Percentiles rank a stretch among this genome's conserved stretches.
phyloP scores from a whole-genome alignment of 129 eudicot genomes.

The Erigeron canadensis region DNA sequence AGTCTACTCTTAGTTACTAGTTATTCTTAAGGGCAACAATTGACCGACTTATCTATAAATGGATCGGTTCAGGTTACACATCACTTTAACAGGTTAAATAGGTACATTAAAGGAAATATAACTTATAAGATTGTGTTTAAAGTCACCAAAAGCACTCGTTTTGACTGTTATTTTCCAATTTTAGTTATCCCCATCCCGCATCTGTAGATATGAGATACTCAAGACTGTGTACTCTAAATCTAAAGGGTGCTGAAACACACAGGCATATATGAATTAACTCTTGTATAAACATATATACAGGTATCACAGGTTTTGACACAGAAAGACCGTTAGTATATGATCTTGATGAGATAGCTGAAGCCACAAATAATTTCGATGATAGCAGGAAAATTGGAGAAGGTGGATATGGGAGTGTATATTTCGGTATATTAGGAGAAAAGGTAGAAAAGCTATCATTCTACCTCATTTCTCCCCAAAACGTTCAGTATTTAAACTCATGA shows the following conservation, averaged over 20 bases:
- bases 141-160: not conserved
- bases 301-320: slow-evolving; percentile 61
- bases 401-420: slow-evolving; percentile 83
- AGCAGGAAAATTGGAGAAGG: slow-evolving; percentile 70
- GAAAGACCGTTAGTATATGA: slow-evolving; percentile 68
- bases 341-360: slow-evolving; percentile 75
- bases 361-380: slow-evolving; percentile 65
- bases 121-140: not conserved
- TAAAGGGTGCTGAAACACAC: not conserved
- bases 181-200: too few relatives aligned
- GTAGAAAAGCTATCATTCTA: slow-evolving; percentile 22
- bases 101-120: not conserved
- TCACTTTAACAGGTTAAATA: not conserved
- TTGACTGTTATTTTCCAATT: not conserved
- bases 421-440: slow-evolving; percentile 65
- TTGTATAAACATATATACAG: slow-evolving; percentile 30
- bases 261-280: not conserved
- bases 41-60: not conserved
- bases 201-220: too few relatives aligned
- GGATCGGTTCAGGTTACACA: not conserved
- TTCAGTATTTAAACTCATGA: slow-evolving; percentile 17
- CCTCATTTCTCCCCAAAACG: not conserved
- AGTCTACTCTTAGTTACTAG: not conserved
- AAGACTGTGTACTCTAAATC: too few relatives aligned
- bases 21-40: not conserved